phyloP scores from a whole-genome alignment of 2,329 filamentous ascomycete species.

The Fusarium torreyae region DNA sequence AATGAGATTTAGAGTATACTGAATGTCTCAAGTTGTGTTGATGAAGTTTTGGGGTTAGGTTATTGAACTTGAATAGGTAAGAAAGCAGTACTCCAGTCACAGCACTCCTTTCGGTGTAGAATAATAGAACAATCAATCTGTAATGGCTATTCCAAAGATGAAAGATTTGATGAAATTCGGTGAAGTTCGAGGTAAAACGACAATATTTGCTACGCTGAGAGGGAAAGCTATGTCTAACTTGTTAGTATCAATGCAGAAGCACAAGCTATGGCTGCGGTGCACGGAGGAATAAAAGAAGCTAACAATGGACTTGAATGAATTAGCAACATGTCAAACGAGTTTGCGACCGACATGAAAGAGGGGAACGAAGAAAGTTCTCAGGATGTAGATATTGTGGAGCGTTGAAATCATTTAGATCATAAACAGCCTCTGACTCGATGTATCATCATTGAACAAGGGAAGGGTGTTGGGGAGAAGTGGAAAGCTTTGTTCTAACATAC shows the following conservation, averaged over 20 bases:
- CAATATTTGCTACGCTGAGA: too few relatives aligned
- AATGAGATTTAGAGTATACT: background rate
- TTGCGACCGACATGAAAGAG: background rate
- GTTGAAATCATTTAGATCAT: constrained; percentile 61
- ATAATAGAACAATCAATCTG: too few relatives aligned
- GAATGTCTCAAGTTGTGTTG: background rate
- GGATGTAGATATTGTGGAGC: constrained; percentile 51
- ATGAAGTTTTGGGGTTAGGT: background rate
- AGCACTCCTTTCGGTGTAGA: background rate
- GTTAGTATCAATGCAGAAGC: background rate
- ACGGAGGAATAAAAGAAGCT: background rate
- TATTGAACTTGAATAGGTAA: too few relatives aligned
- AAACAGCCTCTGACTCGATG: constrained; percentile 63
- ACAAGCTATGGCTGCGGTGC: background rate
- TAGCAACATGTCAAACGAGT: background rate
- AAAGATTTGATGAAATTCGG: too few relatives aligned
- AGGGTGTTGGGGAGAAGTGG: background rate
- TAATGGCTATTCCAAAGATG: too few relatives aligned
- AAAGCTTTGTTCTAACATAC: too few relatives aligned
- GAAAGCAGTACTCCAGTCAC: background rate
- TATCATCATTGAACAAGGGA: constrained; percentile 57
- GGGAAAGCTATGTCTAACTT: background rate
- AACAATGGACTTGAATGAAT: background rate
- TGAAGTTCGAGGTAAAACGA: too few relatives aligned
- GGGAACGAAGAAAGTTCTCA: constrained; percentile 18